A percentile compares a stretch with the other conserved stretches of the same genome.
phyloP scores from a whole-genome alignment of 305 asterid species.

The Ajuga reptans region DNA sequence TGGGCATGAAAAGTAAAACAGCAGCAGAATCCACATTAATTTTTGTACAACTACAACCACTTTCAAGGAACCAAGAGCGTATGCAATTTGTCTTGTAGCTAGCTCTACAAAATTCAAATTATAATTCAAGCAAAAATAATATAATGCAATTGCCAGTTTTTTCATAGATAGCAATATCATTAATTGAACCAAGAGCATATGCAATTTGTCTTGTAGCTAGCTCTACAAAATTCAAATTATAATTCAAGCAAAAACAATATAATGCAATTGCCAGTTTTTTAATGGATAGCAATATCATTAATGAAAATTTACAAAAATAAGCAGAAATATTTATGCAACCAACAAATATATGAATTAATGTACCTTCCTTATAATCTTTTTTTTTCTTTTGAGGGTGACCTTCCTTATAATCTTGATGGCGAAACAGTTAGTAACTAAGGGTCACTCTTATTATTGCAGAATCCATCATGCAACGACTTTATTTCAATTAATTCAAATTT shows the following conservation, averaged over 20 bases:
- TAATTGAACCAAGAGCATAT: too few relatives aligned
- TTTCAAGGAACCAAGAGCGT: too few relatives aligned
- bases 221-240: background rate
- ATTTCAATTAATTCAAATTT: background rate
- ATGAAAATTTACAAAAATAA: background rate
- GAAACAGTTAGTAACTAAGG: background rate
- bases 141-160: background rate
- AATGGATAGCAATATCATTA: background rate
- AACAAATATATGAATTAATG: background rate
- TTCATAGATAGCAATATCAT: background rate
- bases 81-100: background rate
- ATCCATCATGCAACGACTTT: background rate
- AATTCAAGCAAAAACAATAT: background rate
- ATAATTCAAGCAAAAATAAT: background rate
- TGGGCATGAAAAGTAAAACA: too few relatives aligned
- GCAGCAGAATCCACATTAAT: too few relatives aligned
- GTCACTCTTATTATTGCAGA: background rate
- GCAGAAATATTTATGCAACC: background rate
- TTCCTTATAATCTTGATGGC: background rate
- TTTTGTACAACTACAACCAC: too few relatives aligned
- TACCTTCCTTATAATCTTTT: background rate
- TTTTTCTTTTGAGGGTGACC: too few relatives aligned
- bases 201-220: background rate
- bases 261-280: background rate
- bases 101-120: background rate